Evolutionary conservation across 1,284 basidiomycete species (phyloP).

Genomic region (Microbotryum intermedium): DNA sequence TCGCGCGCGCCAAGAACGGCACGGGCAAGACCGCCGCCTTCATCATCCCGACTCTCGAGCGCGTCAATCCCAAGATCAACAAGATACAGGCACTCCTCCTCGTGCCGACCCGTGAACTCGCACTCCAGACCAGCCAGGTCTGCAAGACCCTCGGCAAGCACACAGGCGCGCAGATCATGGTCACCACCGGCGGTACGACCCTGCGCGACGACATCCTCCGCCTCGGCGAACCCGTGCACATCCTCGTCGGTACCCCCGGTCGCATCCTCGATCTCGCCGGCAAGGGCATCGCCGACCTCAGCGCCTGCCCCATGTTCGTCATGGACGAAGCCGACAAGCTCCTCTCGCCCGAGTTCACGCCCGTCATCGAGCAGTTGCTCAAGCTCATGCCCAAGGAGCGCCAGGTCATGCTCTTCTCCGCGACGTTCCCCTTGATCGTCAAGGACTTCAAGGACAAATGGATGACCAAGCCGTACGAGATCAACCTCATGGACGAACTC

Average conservation of each 20-base stretch:
- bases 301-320: slow-evolving; percentile 89
- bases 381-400: slow-evolving; percentile 73
- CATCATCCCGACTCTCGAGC: slow-evolving; percentile 91
- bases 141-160: slow-evolving; percentile 96
- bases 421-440: slow-evolving; percentile 97
- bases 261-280: slow-evolving; percentile 90
- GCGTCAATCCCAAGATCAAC: slow-evolving; percentile 72
- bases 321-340: slow-evolving; percentile 99
- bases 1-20: slow-evolving; percentile 57
- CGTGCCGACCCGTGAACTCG: slow-evolving; percentile 89
- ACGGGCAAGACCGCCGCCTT: slow-evolving; percentile 83
- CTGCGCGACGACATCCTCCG: slow-evolving; percentile 96
- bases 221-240: slow-evolving; percentile 80
- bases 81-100: slow-evolving; percentile 94
- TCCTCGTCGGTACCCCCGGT: slow-evolving; percentile 94
- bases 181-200: slow-evolving; percentile 95
- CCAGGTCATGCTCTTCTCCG: slow-evolving; percentile 98
- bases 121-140: slow-evolving; percentile 92
- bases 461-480: slow-evolving; percentile 93
- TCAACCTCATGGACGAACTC: slow-evolving; percentile 99
- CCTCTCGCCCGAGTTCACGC: slow-evolving; percentile 92
- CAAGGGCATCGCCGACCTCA: slow-evolving; percentile 88
- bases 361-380: slow-evolving; percentile 94
- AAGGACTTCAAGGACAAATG: slow-evolving; percentile 99
- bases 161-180: slow-evolving; percentile 84